Conservation (phyloP, 495 filamentous ascomycete genomes). For the Daldinia concentrica region DNA sequence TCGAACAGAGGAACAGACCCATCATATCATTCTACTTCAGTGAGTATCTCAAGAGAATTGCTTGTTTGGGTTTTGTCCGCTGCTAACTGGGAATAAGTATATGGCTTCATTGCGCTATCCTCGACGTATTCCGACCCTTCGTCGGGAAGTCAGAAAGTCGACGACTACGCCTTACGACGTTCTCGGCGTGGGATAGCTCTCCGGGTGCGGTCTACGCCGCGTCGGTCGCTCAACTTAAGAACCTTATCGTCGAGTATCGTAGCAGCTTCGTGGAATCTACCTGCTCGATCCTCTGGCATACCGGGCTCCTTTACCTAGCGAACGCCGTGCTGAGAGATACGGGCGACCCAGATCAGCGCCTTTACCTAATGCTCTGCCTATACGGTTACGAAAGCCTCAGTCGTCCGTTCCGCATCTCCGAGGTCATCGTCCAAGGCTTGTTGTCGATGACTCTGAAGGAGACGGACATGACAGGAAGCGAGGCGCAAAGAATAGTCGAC, state of each 20-base stretch:
- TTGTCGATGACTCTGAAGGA: constrained; percentile 42
- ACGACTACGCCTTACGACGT: constrained; percentile 26
- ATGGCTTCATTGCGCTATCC: constrained; percentile 42
- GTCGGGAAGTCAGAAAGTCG: neutral
- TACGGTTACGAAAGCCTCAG: constrained; percentile 43
- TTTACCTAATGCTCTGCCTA: constrained; percentile 44
- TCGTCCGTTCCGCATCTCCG: constrained; percentile 36
- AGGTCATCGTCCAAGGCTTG: constrained; percentile 34
- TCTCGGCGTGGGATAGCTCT: constrained; percentile 29
- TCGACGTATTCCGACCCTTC: constrained; percentile 43
- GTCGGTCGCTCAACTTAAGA: constrained; percentile 44
- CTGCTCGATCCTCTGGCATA: constrained; percentile 46
- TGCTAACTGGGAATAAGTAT: constrained; percentile 38
- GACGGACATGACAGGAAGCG: constrained; percentile 23
- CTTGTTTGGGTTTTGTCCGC: neutral
- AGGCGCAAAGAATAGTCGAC: constrained; percentile 34
- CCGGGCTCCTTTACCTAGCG: constrained; percentile 42
- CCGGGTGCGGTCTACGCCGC: constrained; percentile 36
- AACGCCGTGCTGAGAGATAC: constrained; percentile 39
- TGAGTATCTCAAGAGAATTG: constrained; percentile 2
- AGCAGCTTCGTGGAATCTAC: constrained; percentile 27
- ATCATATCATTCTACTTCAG: constrained; percentile 40
- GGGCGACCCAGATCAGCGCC: constrained; percentile 32
- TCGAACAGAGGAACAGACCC: constrained; percentile 18
- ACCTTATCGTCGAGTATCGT: constrained; percentile 42